Evolutionary conservation across 2,329 filamentous ascomycete species (phyloP), one percentile per base, ranked within the genome.

Genomic region (Amylocarpus encephaloides): DNA sequence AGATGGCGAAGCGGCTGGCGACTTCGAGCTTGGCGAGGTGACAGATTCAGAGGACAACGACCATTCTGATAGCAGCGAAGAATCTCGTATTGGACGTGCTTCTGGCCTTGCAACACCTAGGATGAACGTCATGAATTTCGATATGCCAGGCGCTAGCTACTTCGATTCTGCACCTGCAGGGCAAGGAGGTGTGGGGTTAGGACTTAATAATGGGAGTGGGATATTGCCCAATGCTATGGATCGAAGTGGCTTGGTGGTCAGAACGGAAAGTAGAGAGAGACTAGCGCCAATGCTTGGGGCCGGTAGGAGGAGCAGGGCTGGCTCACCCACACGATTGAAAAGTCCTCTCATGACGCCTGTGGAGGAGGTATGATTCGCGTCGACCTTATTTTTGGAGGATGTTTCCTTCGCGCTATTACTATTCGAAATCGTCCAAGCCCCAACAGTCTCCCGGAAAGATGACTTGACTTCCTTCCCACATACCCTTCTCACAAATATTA

Each of bases 231-330:
- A 62, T 47, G 74, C 74, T 5, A 74, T 84, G 62, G 79, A 83
- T 58, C 71, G 89, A 35, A 82, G 79, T 42, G 91, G 91, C 1
- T 67, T 96, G 56, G 83, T 88, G 48, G 79, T 89, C 2, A 75
- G 92, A 58, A 94, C 88, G 0, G 92, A 96, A 65, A 95, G 89
- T 65, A 76, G 89, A 47, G 93, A 97, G 64, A 77, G 88, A 51
- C 69, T 96, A 34, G 74, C 78, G 15, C 65, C 79, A 12, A 73
- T 77, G 69, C 65, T 79, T 53, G 76, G 72, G 44, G 77, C 77
- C 1, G 79, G 79, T 19, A 67, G 79, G 66, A 71, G 64, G 54
- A 68, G 67, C 50, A 66, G 73, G 53, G 61, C 70, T 9, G 69
- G 70, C 40, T 74, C 71, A 66, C 73, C 73, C 19, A 65, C 62